These are phyloP conservation scores for Amanita phalloides DNA, from an alignment of 768 basidiomycete genomes.

Conservation along the genomic window DNA sequence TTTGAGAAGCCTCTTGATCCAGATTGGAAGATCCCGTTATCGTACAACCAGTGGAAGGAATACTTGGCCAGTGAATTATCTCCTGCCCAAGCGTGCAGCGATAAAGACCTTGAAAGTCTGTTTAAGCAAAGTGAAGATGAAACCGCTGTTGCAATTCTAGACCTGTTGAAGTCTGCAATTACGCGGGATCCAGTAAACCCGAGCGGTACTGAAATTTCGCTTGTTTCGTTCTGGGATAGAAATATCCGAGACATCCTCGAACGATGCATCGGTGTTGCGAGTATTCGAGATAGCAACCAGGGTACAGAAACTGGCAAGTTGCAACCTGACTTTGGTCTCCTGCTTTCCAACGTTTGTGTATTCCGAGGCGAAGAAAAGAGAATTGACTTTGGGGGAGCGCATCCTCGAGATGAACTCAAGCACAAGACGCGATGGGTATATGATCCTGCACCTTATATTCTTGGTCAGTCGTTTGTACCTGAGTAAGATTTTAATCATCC, in stretches of 20 bases:
- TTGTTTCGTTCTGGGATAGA: too few species aligned
- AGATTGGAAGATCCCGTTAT: constrained; percentile 1
- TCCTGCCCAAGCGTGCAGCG: not conserved
- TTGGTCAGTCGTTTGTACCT: not conserved
- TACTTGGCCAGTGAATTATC: not conserved
- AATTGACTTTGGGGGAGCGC: not conserved
- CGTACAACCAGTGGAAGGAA: not conserved
- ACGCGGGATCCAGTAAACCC: too few species aligned
- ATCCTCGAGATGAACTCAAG: not conserved
- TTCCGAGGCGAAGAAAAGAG: constrained; percentile 3
- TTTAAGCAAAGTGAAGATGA: not conserved
- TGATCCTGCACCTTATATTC: not conserved
- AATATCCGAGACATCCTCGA: too few species aligned
- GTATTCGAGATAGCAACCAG: constrained; percentile 9
- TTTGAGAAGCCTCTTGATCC: not conserved
- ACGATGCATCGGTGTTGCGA: too few species aligned
- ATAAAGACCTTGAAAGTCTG: not conserved
- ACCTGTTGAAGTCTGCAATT: too few species aligned
- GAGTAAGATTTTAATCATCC: not conserved
- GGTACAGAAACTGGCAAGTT: constrained; percentile 7
- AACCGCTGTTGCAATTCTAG: not conserved
- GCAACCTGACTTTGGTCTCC: constrained; percentile 1
- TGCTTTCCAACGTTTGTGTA: not conserved
- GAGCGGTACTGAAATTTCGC: too few species aligned
- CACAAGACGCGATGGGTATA: not conserved